These are phyloP conservation scores for Metrosideros polymorpha DNA, from an alignment of 441 rosid genomes.

Conservation along the genomic window DNA sequence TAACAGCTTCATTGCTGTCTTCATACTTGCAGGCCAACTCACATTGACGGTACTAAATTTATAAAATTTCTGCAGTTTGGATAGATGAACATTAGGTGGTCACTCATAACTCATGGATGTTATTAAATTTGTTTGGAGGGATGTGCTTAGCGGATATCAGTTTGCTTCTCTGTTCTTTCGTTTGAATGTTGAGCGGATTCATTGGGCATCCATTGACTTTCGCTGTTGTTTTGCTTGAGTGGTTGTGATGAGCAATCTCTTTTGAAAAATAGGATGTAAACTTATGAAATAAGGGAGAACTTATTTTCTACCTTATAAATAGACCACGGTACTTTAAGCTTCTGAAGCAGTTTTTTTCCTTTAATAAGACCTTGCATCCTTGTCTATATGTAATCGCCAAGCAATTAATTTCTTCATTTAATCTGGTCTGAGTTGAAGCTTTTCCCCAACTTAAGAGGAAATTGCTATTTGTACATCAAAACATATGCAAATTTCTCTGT, in stretches of 20 bases:
- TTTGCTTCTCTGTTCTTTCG: not conserved
- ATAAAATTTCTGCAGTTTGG: not conserved
- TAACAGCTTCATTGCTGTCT: slow-evolving; percentile 86
- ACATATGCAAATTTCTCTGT: not conserved
- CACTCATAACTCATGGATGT: not conserved
- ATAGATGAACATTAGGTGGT: not conserved
- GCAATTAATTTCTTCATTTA: not conserved
- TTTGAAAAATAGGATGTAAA: not conserved
- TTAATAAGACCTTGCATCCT: not conserved
- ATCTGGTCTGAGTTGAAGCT: not conserved
- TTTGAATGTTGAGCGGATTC: not conserved
- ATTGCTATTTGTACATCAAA: not conserved
- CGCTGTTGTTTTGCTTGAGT: not conserved
- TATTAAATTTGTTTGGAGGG: not conserved
- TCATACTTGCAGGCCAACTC: slow-evolving; percentile 89
- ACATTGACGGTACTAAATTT: slow-evolving; percentile 57
- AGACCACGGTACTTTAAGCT: not conserved
- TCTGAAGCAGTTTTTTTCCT: not conserved
- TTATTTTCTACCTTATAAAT: not conserved
- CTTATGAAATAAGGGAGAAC: not conserved
- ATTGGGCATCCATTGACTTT: not conserved
- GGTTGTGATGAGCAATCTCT: not conserved
- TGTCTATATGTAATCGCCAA: not conserved
- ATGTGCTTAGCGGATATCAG: not conserved
- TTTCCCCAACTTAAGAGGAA: not conserved